phyloP scores from a whole-genome alignment of 2,329 filamentous ascomycete genomes.

The Xylariaceae sp. region DNA sequence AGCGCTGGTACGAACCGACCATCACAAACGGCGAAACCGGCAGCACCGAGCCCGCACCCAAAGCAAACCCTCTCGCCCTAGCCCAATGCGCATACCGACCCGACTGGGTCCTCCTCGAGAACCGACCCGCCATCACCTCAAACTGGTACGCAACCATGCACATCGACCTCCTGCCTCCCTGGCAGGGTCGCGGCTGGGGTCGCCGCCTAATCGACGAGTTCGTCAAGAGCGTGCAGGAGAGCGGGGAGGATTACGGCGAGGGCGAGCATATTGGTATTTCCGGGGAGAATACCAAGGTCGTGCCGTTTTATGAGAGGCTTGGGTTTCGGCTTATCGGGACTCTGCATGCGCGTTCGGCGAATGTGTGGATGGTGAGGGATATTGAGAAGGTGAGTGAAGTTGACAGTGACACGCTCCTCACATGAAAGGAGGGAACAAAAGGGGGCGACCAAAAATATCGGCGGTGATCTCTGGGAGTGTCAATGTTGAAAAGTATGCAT shows the following conservation, averaged over 20 bases:
- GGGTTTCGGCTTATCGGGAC: slow-evolving; percentile 38
- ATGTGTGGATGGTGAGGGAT: slow-evolving; percentile 39
- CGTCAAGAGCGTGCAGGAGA: slow-evolving; percentile 34
- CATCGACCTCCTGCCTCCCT: slow-evolving; percentile 42
- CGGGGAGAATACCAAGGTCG: slow-evolving; percentile 43
- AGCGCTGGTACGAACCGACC: slow-evolving; percentile 28
- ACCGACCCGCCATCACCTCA: slow-evolving; percentile 33
- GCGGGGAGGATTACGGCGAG: slow-evolving; percentile 29
- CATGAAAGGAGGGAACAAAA: background rate
- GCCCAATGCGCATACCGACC: slow-evolving; percentile 40
- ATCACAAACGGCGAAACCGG: background rate
- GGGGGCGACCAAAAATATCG: background rate
- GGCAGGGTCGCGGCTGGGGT: slow-evolving; percentile 43
- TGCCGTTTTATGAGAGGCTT: slow-evolving; percentile 44
- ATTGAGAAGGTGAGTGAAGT: background rate
- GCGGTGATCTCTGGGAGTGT: background rate
- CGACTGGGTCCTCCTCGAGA: slow-evolving; percentile 37
- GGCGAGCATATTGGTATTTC: slow-evolving; percentile 43
- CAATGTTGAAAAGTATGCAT: background rate
- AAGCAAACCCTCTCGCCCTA: slow-evolving; percentile 34
- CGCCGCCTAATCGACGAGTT: slow-evolving; percentile 37
- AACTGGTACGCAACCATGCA: slow-evolving; percentile 44
- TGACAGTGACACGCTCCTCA: background rate
- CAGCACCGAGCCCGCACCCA: background rate
- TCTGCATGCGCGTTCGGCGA: slow-evolving; percentile 30